A percentile compares a stretch with the other conserved stretches of the same genome.
Evolutionary conservation across 306 rosid genomes (phyloP).

Genomic region (Cajanus cajan): DNA sequence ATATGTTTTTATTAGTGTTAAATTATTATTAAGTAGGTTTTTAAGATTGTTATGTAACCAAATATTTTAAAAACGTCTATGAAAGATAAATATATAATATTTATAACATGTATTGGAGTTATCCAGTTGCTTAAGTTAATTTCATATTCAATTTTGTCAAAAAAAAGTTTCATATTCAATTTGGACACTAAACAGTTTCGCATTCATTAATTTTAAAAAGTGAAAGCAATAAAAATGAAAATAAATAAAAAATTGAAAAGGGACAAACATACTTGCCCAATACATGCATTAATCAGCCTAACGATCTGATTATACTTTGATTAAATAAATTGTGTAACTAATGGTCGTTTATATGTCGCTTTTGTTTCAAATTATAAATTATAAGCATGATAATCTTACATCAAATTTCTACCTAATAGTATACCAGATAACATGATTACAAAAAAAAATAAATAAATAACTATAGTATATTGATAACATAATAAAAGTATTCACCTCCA

Average conservation of each 20-base stretch:
- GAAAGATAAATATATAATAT: no score
- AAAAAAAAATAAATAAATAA: not conserved
- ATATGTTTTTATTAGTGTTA: no score
- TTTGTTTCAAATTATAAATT: not conserved
- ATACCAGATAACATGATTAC: constrained; percentile 4
- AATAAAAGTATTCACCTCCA: no score
- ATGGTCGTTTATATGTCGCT: not conserved
- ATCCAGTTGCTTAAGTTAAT: no score
- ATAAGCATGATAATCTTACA: not conserved
- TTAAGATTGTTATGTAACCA: no score
- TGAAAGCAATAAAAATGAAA: not conserved
- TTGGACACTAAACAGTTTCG: no score
- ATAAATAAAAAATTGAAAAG: not conserved
- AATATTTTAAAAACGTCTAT: no score
- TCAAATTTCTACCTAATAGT: not conserved
- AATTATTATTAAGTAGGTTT: no score
- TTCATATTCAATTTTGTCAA: no score
- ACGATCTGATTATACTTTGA: not conserved
- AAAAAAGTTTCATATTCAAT: no score
- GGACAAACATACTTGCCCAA: not conserved
- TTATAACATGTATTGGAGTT: no score
- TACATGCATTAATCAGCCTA: not conserved
- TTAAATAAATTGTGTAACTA: not conserved
- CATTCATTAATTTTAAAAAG: no score
- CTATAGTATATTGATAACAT: not conserved